phyloP scores from a whole-genome alignment of 805 yeast species.

The Candida broadrunensis region DNA sequence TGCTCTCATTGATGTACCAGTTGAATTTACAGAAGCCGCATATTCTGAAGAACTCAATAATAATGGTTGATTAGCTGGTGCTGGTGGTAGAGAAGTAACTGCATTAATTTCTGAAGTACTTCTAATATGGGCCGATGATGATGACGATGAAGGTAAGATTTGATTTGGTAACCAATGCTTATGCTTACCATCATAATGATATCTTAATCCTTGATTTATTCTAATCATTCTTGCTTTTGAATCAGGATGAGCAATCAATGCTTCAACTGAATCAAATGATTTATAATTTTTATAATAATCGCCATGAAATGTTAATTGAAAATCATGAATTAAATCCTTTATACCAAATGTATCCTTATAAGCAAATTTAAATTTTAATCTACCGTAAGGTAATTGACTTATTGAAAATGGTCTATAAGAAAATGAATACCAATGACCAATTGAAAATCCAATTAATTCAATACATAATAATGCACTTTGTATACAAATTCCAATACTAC shows the following conservation, averaged over 20 bases:
- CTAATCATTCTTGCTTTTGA: constrained; percentile 62
- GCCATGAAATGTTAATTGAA: constrained; percentile 66
- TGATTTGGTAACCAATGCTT: constrained; percentile 72
- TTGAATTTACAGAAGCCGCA: constrained; percentile 25
- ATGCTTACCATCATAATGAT: constrained; percentile 70
- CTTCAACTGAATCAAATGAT: constrained; percentile 78
- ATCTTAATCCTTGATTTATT: constrained; percentile 79
- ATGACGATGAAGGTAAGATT: not conserved
- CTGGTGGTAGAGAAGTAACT: constrained; percentile 7
- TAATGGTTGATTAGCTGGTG: constrained; percentile 1
- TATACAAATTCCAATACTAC: constrained; percentile 53
- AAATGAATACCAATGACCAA: constrained; percentile 87
- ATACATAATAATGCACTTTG: constrained; percentile 79
- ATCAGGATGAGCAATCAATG: constrained; percentile 65
- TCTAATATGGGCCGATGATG: constrained; percentile 8
- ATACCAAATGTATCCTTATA: constrained; percentile 72
- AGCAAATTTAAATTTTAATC: constrained; percentile 62
- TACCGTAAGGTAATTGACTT: constrained; percentile 59
- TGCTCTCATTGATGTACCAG: constrained; percentile 30
- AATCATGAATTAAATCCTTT: constrained; percentile 78
- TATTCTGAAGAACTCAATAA: constrained; percentile 7
- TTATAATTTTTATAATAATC: constrained; percentile 71
- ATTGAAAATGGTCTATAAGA: constrained; percentile 70
- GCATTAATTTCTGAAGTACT: constrained; percentile 29
- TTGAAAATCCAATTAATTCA: constrained; percentile 82